Percentiles rank a stretch among this genome's conserved stretches.
phyloP scores from a whole-genome alignment of 192 early-diverging fungal genomes.

The Podila verticillata region DNA sequence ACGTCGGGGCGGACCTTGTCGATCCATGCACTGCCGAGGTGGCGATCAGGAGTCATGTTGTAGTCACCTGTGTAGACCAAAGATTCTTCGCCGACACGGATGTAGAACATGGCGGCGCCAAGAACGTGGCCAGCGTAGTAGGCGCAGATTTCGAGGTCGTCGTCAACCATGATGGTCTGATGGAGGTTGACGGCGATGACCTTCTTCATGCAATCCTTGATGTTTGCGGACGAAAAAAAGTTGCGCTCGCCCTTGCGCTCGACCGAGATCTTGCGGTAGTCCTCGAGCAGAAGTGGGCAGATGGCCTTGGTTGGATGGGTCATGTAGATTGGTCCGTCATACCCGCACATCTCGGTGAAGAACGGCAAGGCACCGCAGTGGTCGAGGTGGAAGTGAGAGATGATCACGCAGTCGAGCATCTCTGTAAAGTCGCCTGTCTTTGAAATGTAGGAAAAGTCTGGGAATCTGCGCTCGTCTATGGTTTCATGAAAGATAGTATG shows the following conservation, averaged over 20 bases:
- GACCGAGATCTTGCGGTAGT: conserved; percentile 92
- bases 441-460: conserved; percentile 94
- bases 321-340: conserved; percentile 98
- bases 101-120: conserved; percentile 97
- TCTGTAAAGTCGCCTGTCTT: conserved; percentile 82
- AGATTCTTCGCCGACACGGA: conserved; percentile 77
- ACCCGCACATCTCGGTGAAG: conserved; percentile 96
- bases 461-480: conserved; percentile 85
- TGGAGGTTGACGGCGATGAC: conserved; percentile 89
- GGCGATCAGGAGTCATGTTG: conserved; percentile 91
- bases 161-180: conserved; percentile 86
- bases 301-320: conserved; percentile 97
- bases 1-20: conserved; percentile 91
- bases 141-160: conserved; percentile 81
- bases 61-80: conserved; percentile 90
- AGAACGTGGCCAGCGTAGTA: conserved; percentile 99
- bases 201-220: conserved; percentile 95
- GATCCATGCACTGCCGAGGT: conserved; percentile 97
- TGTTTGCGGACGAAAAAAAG: conserved; percentile 88
- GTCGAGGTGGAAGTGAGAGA: conserved; percentile 98
- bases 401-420: conserved; percentile 91
- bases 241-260: conserved; percentile 90
- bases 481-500: not conserved
- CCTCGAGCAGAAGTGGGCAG: conserved; percentile 90
- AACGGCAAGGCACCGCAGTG: conserved; percentile 97